Percentiles rank a stretch among this genome's conserved stretches.
phyloP scores from a whole-genome alignment of 1,139 yeast species.

The Spathaspora sp. region DNA sequence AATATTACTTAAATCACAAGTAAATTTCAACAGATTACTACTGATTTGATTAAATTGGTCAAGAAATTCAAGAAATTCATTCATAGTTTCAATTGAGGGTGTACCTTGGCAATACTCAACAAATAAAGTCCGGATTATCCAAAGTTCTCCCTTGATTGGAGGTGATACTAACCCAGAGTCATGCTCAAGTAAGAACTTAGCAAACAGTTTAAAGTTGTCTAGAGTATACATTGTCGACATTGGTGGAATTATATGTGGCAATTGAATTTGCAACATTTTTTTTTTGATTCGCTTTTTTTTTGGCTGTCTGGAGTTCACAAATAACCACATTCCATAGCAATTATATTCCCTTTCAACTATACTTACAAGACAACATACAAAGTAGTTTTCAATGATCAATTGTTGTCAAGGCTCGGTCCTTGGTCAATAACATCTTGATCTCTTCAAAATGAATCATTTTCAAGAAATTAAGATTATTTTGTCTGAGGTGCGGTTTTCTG shows the following conservation, averaged over 20 bases:
- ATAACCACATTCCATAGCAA: neutral
- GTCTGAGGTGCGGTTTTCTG: no score
- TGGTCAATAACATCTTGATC: no score
- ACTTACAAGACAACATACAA: neutral
- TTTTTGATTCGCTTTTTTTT: no score
- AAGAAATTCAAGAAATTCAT: constrained; percentile 18
- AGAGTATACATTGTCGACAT: constrained; percentile 6
- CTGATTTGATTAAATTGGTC: constrained; percentile 25
- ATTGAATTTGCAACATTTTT: constrained; percentile 3
- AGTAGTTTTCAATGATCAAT: neutral
- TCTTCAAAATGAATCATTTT: no score
- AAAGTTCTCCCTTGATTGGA: constrained; percentile 22
- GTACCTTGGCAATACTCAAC: constrained; percentile 5
- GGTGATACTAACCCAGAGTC: constrained; percentile 13
- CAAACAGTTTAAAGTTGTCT: constrained; percentile 16
- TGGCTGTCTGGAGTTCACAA: neutral
- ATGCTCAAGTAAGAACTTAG: constrained; percentile 16
- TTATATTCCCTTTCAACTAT: neutral
- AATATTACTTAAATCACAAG: constrained; percentile 7
- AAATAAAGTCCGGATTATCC: constrained; percentile 18
- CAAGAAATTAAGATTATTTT: no score
- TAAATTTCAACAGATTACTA: constrained; percentile 20
- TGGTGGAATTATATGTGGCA: neutral
- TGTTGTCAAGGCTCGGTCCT: neutral
- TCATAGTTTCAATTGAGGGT: constrained; percentile 3